Evolutionary conservation across 2,329 filamentous ascomycete genomes (phyloP).

Genomic region (Apiospora saccharicola): DNA sequence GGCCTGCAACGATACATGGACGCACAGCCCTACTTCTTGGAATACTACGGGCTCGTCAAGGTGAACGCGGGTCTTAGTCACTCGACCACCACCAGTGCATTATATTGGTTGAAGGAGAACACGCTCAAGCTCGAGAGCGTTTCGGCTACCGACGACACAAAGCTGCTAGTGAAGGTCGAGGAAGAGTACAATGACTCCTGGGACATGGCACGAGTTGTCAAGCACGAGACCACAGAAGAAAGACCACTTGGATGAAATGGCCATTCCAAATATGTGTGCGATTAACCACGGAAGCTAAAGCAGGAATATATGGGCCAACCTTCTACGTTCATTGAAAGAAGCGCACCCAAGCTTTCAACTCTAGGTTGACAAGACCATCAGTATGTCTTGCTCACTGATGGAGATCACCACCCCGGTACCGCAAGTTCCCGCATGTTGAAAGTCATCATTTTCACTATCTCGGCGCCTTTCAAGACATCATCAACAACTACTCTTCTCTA

Average conservation of each 20-base stretch:
- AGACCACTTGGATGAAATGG: neutral
- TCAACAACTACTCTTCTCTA: neutral
- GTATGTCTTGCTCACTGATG: neutral
- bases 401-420: neutral
- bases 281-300: neutral
- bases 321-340: neutral
- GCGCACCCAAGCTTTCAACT: too few species aligned
- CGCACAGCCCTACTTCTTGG: conserved; percentile 19
- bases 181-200: conserved; percentile 20
- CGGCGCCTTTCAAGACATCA: too few species aligned
- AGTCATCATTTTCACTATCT: neutral
- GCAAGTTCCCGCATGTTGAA: too few species aligned
- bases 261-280: neutral
- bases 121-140: conserved; percentile 10
- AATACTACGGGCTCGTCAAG: neutral
- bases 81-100: neutral
- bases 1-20: neutral
- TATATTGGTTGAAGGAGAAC: conserved; percentile 22
- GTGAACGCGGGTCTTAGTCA: neutral
- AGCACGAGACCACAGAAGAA: neutral
- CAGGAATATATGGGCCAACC: neutral
- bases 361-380: neutral
- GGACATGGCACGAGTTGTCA: neutral
- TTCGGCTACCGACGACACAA: neutral
- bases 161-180: neutral